These are phyloP conservation scores for Fusarium circinatum DNA, from an alignment of 2,329 filamentous ascomycete genomes.

Conservation along the genomic window DNA sequence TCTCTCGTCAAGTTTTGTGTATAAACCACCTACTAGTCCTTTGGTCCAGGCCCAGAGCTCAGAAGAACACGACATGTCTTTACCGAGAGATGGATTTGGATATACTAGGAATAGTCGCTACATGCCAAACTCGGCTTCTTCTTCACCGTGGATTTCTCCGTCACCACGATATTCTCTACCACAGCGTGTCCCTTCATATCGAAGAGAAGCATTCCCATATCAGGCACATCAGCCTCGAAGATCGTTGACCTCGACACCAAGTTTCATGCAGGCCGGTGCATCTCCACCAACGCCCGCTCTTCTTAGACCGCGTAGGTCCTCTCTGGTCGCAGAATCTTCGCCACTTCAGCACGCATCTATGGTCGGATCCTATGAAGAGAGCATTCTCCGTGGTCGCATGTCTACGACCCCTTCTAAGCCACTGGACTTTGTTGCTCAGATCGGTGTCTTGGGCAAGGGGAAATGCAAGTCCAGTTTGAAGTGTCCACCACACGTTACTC, in stretches of 20 bases:
- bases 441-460: slow-evolving; percentile 89
- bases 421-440: slow-evolving; percentile 92
- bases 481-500: slow-evolving; percentile 88
- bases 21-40: slow-evolving; percentile 91
- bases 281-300: slow-evolving; percentile 63
- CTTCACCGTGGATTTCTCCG: slow-evolving; percentile 56
- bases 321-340: slow-evolving; percentile 77
- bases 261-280: slow-evolving; percentile 49
- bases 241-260: slow-evolving; percentile 72
- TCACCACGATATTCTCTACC: slow-evolving; percentile 46
- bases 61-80: slow-evolving; percentile 72
- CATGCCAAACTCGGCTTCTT: slow-evolving; percentile 74
- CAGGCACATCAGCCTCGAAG: slow-evolving; percentile 83
- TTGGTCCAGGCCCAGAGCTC: slow-evolving; percentile 90
- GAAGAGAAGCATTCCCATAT: slow-evolving; percentile 73
- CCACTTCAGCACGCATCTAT: slow-evolving; percentile 90
- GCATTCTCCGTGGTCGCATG: slow-evolving; percentile 94
- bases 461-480: slow-evolving; percentile 86
- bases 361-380: slow-evolving; percentile 98
- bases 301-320: slow-evolving; percentile 71
- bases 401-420: slow-evolving; percentile 94
- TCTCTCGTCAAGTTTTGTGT: slow-evolving; percentile 80
- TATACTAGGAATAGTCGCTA: slow-evolving; percentile 68
- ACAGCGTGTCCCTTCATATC: slow-evolving; percentile 50
- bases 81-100: slow-evolving; percentile 62